Evolutionary conservation across 257 asterid genomes (phyloP), one percentile per base, ranked within the genome.

Genomic region (Jasminum sambac): DNA sequence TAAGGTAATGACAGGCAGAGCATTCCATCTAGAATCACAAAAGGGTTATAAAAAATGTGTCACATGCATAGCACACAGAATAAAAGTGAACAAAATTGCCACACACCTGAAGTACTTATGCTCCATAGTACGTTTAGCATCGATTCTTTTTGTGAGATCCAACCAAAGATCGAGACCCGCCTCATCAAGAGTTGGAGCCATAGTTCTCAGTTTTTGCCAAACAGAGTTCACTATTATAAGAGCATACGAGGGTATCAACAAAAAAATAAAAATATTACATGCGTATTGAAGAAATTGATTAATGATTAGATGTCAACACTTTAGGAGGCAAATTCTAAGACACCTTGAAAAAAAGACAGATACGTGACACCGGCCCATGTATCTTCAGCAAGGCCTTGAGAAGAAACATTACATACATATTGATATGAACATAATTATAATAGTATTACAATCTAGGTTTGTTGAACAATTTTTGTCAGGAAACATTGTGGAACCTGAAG

Each of bases 81-180:
- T n/a, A n/a, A n/a, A n/a, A n/a, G n/a, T n/a, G n/a, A n/a, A n/a
- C n/a, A n/a, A n/a, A n/a, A n/a, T n/a, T n/a, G n/a, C n/a, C n/a
- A 88, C 84, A 77, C 87, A 96, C 88, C 82, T 92, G 76, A 92
- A 92, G 82, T 92, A 92, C 74, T 84, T 95, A 25, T 92, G 98
- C 83, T 90, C 93, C 24, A 92, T 95, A 63, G 97, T 97, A 69
- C 64, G 83, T 77, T 91, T 83, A 34, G 98, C 97, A 0, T 96
- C 85, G 74, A 90, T 83, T 83, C 98, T 84, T 83, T 84, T 87
- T 88, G 90, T 85, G 66, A 97, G 98, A 83, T 92, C 98, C 82
- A 92, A 67, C 82, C 81, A 59, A 2, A 52, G 60, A 5, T 52
- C 60, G 4, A 17, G 60, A 19, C 60, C 60, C 8, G 13, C 60